A percentile compares a stretch with the other conserved stretches of the same genome.
phyloP scores from a whole-genome alignment of 139 green algal genomes.

The Nannochloris sp. region DNA sequence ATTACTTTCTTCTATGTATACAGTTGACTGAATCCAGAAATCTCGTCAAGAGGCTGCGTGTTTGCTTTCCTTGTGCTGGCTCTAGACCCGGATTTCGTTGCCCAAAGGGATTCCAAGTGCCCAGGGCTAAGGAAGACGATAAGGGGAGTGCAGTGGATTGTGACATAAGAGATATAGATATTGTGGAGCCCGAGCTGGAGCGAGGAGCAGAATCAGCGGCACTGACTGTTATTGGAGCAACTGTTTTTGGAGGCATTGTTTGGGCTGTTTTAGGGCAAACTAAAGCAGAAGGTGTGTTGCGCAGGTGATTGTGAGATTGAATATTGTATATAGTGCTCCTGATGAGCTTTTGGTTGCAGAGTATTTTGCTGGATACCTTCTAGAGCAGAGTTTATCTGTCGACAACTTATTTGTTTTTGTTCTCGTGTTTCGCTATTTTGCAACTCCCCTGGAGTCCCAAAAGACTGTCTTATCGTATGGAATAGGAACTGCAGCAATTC shows the following conservation, averaged over 20 bases:
- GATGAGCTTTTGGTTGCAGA: constrained; percentile 11
- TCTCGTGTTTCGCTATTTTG: constrained; percentile 91
- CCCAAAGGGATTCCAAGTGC: too few relatives aligned
- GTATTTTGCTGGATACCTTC: constrained; percentile 91
- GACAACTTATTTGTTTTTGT: constrained; percentile 99
- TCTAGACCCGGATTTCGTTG: too few relatives aligned
- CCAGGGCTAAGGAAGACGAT: neutral
- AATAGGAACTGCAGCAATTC: constrained; percentile 77
- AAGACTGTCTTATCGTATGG: constrained; percentile 83
- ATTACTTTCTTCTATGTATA: too few relatives aligned
- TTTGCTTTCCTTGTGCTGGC: too few relatives aligned
- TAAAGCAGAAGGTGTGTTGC: constrained; percentile 3
- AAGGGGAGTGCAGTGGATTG: neutral
- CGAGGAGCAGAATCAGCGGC: constrained; percentile 19
- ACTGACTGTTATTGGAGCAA: constrained; percentile 36
- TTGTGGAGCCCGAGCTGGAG: constrained; percentile 22
- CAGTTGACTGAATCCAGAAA: too few relatives aligned
- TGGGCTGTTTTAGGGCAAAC: constrained; percentile 41
- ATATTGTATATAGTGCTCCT: neutral
- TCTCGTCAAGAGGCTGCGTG: too few relatives aligned
- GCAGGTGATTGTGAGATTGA: neutral
- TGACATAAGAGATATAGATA: constrained; percentile 8
- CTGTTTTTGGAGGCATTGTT: constrained; percentile 61
- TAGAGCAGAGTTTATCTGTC: constrained; percentile 91
- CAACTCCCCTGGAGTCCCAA: constrained; percentile 59